phyloP scores from a whole-genome alignment of 352 stramenopile genomes.

The Elongisporangium prolatum region DNA sequence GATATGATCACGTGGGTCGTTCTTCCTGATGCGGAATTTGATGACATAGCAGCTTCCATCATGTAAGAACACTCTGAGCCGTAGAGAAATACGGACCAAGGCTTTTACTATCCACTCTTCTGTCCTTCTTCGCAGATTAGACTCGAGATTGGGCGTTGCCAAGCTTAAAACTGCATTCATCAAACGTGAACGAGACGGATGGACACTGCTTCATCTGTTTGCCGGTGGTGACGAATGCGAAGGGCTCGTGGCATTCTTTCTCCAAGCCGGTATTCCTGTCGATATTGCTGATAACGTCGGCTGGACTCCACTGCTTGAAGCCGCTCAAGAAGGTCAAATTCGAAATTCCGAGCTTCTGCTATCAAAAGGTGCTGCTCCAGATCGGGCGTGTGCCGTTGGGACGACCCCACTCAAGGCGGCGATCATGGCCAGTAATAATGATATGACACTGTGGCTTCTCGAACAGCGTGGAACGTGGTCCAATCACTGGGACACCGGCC shows the following conservation, averaged over 20 bases:
- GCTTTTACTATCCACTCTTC: neutral
- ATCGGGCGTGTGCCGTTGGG: constrained; percentile 19
- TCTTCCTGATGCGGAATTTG: neutral
- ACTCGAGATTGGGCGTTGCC: constrained; percentile 25
- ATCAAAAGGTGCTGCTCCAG: constrained; percentile 27
- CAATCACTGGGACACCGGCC: constrained; percentile 30
- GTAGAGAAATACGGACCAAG: neutral
- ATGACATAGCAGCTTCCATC: neutral
- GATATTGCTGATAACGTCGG: constrained; percentile 32
- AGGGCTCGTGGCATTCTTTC: constrained; percentile 39
- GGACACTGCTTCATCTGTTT: constrained; percentile 52
- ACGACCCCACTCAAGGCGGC: constrained; percentile 48
- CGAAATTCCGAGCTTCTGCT: constrained; percentile 45
- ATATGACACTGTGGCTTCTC: constrained; percentile 48
- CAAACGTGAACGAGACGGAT: constrained; percentile 33
- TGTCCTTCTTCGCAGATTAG: too few species aligned
- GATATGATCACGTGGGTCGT: neutral
- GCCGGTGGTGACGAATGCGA: constrained; percentile 45
- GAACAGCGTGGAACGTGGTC: constrained; percentile 24
- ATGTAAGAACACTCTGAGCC: neutral
- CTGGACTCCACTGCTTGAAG: constrained; percentile 61
- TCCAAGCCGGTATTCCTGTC: constrained; percentile 28
- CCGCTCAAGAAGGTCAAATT: constrained; percentile 51
- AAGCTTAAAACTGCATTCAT: constrained; percentile 20
- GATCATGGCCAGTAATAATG: constrained; percentile 44